Conservation (phyloP, 176 grass and related monocot species). For the Oropetium thomaeum region DNA sequence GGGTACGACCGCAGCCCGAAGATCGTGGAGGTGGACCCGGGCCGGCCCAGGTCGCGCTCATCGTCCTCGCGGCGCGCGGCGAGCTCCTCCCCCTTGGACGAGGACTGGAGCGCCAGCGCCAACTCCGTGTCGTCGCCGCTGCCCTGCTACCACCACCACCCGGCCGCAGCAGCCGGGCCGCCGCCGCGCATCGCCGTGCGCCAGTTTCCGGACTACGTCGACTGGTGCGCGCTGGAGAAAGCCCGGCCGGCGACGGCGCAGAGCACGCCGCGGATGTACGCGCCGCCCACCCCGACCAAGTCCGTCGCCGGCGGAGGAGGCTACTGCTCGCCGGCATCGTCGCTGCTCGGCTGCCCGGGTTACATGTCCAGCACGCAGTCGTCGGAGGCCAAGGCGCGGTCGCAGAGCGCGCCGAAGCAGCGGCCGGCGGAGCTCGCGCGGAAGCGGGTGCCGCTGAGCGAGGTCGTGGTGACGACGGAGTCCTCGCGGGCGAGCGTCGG, state of each 20-base stretch:
- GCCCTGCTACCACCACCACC: conserved; percentile 19
- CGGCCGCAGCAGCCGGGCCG: background rate
- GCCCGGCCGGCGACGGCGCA: conserved; percentile 79
- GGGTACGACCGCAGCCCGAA: conserved; percentile 87
- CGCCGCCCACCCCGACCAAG: conserved; percentile 66
- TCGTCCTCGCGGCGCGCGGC: conserved; percentile 73
- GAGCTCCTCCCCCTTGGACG: conserved; percentile 52
- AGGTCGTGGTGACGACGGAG: conserved; percentile 63
- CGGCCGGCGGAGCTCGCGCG: conserved; percentile 51
- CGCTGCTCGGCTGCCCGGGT: conserved; percentile 39
- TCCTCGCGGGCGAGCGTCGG: conserved; percentile 67
- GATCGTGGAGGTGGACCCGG: conserved; percentile 88
- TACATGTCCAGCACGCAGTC: conserved; percentile 97
- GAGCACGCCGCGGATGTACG: conserved; percentile 63
- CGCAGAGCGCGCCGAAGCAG: conserved; percentile 92
- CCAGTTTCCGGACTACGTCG: conserved; percentile 53
- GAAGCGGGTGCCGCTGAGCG: conserved; percentile 81
- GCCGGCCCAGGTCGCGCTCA: conserved; percentile 72
- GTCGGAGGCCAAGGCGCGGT: conserved; percentile 89
- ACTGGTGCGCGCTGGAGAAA: conserved; percentile 61
- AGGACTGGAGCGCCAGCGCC: conserved; percentile 36
- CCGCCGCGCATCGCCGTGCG: conserved; percentile 57
- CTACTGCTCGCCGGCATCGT: conserved; percentile 26
- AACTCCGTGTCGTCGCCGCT: conserved; percentile 41
- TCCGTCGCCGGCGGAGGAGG: conserved; percentile 30